Conservation (phyloP, 202 grass and related monocot species). For the Brachypodium distachyon region DNA sequence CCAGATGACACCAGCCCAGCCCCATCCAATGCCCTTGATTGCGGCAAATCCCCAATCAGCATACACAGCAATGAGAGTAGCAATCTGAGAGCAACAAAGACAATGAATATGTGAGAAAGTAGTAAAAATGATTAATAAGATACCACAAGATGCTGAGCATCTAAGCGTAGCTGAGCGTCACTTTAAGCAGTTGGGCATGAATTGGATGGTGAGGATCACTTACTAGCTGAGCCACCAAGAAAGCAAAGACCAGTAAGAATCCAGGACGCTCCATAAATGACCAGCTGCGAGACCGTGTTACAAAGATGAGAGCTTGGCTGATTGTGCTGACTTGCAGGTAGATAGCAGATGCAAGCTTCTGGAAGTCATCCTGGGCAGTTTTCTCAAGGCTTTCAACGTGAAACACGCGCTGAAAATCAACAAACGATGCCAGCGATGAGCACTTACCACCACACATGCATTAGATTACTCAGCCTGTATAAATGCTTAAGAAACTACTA, state of each 20-base stretch:
- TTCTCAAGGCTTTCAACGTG: conserved; percentile 81
- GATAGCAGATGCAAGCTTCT: conserved; percentile 83
- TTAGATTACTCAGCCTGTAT: background rate
- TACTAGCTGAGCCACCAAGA: conserved; percentile 80
- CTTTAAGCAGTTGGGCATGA: background rate
- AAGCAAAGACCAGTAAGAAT: conserved; percentile 67
- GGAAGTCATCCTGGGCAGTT: conserved; percentile 73
- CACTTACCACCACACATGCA: background rate
- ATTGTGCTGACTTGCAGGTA: conserved; percentile 98
- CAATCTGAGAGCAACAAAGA: conserved; percentile 48
- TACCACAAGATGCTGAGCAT: background rate
- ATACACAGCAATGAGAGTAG: conserved; percentile 76
- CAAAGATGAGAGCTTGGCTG: too few species aligned
- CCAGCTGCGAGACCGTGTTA: conserved; percentile 94
- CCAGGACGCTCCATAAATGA: conserved; percentile 87
- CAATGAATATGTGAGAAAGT: background rate
- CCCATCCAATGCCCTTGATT: conserved; percentile 91
- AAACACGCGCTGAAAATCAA: conserved; percentile 55
- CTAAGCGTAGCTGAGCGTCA: too few species aligned
- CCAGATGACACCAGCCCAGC: conserved; percentile 89
- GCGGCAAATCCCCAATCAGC: conserved; percentile 59
- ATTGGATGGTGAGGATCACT: background rate
- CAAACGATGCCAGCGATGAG: conserved; percentile 9
- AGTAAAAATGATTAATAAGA: background rate
- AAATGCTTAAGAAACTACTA: background rate